A percentile compares a stretch with the other conserved stretches of the same genome.
Conservation (phyloP, 2,329 filamentous ascomycete species). For the Zymoseptoria ardabiliae region DNA sequence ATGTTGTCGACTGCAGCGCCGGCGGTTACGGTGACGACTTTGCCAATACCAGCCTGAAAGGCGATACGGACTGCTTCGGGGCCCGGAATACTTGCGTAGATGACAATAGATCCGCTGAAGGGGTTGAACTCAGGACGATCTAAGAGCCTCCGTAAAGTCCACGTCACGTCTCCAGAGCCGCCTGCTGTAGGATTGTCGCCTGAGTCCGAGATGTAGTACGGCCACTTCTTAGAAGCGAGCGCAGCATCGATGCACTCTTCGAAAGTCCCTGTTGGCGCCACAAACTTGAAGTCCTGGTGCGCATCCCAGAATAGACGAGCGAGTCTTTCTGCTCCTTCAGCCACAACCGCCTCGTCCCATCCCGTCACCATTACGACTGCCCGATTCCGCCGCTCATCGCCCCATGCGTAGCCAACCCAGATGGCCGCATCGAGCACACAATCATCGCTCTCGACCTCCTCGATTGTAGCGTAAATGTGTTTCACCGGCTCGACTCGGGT, state of each 20-base stretch:
- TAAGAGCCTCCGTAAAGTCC: conserved; percentile 10
- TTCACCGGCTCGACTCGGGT: conserved; percentile 16
- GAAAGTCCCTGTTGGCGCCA: conserved; percentile 14
- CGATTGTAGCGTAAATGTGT: conserved; percentile 12
- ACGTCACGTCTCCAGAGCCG: conserved; percentile 17
- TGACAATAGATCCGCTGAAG: conserved; percentile 3
- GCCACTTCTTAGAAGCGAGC: conserved; percentile 3
- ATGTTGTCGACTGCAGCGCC: conserved; percentile 15
- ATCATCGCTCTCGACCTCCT: conserved; percentile 7
- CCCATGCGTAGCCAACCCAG: conserved; percentile 20
- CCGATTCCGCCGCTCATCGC: conserved; percentile 15
- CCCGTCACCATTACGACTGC: conserved; percentile 18
- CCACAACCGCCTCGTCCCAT: conserved; percentile 7
- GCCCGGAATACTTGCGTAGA: conserved; percentile 18
- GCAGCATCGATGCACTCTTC: conserved; percentile 13
- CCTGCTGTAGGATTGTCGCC: conserved; percentile 20
- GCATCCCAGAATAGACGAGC: conserved; percentile 15
- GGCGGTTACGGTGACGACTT: conserved; percentile 11
- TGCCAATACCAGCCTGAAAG: conserved; percentile 11
- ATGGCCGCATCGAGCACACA: conserved; percentile 15
- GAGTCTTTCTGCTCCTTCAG: conserved; percentile 10
- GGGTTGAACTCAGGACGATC: conserved; percentile 4
- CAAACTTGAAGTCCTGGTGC: conserved; percentile 15
- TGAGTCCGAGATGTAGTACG: conserved; percentile 20
- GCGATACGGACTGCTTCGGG: conserved; percentile 7